Percentiles rank a stretch among this genome's conserved stretches.
Evolutionary conservation across 805 yeast species (phyloP).

Genomic region (Metschnikowia cubensis): DNA sequence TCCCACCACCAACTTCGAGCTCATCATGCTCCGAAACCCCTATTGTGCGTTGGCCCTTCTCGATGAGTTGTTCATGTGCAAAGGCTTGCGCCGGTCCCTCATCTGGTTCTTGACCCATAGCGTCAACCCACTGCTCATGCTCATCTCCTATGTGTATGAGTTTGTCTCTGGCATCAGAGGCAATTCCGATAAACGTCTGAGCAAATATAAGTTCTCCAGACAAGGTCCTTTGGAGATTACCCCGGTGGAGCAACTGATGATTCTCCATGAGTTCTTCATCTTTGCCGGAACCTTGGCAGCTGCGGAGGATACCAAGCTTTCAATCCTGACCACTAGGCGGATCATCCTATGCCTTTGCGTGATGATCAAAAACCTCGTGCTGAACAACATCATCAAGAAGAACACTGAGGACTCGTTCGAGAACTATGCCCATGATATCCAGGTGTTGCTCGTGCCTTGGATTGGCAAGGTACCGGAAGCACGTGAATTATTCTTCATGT

Average conservation of each 20-base stretch:
- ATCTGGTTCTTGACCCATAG: constrained; percentile 66
- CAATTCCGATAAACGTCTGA: constrained; percentile 14
- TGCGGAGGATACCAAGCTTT: constrained; percentile 20
- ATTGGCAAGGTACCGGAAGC: constrained; percentile 62
- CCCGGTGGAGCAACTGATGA: constrained; percentile 59
- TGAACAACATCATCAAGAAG: constrained; percentile 41
- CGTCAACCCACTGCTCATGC: constrained; percentile 48
- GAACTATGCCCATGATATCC: constrained; percentile 58
- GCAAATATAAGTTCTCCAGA: constrained; percentile 48
- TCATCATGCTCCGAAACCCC: constrained; percentile 49
- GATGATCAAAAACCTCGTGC: constrained; percentile 53
- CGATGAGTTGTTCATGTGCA: constrained; percentile 70
- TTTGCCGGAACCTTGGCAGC: constrained; percentile 38
- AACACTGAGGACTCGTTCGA: constrained; percentile 28
- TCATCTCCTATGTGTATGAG: constrained; percentile 63
- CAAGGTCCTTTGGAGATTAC: constrained; percentile 52
- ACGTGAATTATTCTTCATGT: constrained; percentile 48
- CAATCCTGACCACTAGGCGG: constrained; percentile 19
- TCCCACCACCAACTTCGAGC: constrained; percentile 45
- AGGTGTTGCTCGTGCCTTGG: constrained; percentile 60
- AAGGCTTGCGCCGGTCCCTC: constrained; percentile 57
- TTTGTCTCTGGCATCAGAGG: constrained; percentile 58
- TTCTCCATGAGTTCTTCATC: constrained; percentile 67
- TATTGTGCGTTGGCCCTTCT: constrained; percentile 50
- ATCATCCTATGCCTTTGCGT: constrained; percentile 55